Conservation (phyloP, 2,329 filamentous ascomycete species). For the Colletotrichum orbiculare region DNA sequence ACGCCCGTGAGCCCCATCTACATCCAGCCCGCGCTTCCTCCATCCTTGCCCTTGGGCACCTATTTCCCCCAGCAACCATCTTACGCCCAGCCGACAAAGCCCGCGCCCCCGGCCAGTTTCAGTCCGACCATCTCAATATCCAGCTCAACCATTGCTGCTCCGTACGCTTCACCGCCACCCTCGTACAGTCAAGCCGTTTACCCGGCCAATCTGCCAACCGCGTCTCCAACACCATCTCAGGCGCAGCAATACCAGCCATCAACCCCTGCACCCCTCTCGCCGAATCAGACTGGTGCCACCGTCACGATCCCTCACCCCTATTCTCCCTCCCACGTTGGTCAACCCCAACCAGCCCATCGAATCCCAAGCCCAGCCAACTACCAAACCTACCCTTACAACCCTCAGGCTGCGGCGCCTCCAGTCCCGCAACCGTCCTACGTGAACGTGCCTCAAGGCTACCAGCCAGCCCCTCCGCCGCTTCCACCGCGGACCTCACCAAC, state of each 20-base stretch:
- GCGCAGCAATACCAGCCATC: conserved; percentile 9
- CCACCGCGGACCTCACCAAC: conserved; percentile 15
- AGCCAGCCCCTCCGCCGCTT: conserved; percentile 8
- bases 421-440: conserved; percentile 21
- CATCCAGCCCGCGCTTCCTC: conserved; percentile 20
- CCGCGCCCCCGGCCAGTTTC: conserved; percentile 5
- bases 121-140: conserved; percentile 21
- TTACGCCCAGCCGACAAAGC: conserved; percentile 11
- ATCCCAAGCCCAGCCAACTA: not conserved
- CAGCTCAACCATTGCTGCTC: not conserved
- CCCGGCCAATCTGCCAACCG: not conserved
- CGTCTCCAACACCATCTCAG: conserved; percentile 11
- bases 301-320: conserved; percentile 14
- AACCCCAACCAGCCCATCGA: not conserved
- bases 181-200: conserved; percentile 22
- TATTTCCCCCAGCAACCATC: conserved; percentile 33
- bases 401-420: conserved; percentile 2
- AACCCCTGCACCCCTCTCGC: conserved; percentile 10
- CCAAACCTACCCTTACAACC: conserved; percentile 5
- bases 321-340: conserved; percentile 18
- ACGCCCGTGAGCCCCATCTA: conserved; percentile 12
- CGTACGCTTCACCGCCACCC: conserved; percentile 25
- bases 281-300: conserved; percentile 6
- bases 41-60: conserved; percentile 22
- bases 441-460: conserved; percentile 17